Evolutionary conservation across 2,329 filamentous ascomycete species (phyloP).

Genomic region (Clarireedia homoeocarpa): DNA sequence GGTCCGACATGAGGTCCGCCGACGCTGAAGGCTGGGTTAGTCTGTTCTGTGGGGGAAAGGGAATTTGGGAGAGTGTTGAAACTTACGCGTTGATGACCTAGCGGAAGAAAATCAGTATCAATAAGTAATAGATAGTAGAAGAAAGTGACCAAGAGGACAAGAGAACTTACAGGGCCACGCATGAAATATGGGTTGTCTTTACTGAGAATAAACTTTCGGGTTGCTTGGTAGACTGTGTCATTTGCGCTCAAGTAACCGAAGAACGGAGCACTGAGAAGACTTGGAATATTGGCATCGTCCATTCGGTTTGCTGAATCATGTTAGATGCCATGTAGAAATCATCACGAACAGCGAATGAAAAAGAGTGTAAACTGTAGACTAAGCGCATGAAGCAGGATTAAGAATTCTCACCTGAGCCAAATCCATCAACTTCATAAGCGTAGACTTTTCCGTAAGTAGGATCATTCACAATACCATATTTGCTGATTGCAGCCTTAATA

Average conservation of each 20-base stretch:
- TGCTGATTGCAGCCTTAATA: conserved; percentile 60
- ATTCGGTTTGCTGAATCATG: conserved; percentile 44
- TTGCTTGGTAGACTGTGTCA: conserved; percentile 67
- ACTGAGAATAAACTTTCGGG: conserved; percentile 68
- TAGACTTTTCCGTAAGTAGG: conserved; percentile 61
- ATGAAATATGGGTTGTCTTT: conserved; percentile 73
- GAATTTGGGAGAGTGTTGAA: conserved; percentile 27
- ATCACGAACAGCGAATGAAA: neutral
- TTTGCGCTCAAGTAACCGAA: conserved; percentile 50
- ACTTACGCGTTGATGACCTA: conserved; percentile 48
- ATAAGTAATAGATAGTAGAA: neutral
- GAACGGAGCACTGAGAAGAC: conserved; percentile 56
- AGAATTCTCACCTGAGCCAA: conserved; percentile 40
- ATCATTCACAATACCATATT: conserved; percentile 61
- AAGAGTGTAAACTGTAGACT: neutral
- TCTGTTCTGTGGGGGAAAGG: conserved; percentile 49
- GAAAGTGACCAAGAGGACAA: conserved; percentile 34
- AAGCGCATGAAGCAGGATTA: conserved; percentile 12
- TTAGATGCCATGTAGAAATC: conserved; percentile 11
- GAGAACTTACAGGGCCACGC: conserved; percentile 26
- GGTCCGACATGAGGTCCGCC: conserved; percentile 61
- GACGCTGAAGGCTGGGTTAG: conserved; percentile 39
- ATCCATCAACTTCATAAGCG: conserved; percentile 71
- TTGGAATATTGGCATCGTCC: conserved; percentile 67
- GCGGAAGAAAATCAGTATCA: neutral